Conservation (phyloP, 2,329 filamentous ascomycete genomes). For the Aspergillus quadricinctus region DNA sequence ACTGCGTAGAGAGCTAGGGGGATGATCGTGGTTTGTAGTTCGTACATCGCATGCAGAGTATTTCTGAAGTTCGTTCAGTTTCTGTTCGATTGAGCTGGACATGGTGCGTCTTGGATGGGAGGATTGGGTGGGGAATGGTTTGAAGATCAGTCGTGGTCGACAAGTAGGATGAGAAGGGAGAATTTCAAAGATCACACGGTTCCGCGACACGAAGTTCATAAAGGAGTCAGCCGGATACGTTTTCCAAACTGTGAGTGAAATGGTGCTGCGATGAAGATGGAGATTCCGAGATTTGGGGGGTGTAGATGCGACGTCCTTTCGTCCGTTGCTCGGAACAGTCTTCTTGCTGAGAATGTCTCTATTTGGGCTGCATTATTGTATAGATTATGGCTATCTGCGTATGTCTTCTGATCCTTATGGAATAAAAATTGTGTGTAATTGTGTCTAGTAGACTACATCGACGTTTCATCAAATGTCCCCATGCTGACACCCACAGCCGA, state of each 20-base stretch:
- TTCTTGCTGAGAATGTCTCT: neutral
- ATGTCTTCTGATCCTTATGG: neutral
- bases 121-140: constrained; percentile 1
- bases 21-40: neutral
- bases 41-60: constrained; percentile 44
- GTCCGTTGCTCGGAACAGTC: neutral
- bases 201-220: neutral
- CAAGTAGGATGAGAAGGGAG: neutral
- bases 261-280: neutral
- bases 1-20: neutral
- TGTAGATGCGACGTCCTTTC: neutral
- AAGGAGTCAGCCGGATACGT: neutral
- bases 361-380: neutral
- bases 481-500: neutral
- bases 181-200: constrained; percentile 1
- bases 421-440: neutral
- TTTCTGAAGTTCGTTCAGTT: constrained; percentile 29
- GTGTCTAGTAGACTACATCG: neutral
- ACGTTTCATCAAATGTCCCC: neutral
- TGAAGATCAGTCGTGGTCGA: neutral
- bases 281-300: neutral
- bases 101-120: constrained; percentile 18
- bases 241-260: neutral
- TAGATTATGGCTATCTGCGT: neutral
- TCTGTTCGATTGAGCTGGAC: constrained; percentile 30